Evolutionary conservation across 164 flowering plant genomes (phyloP), one percentile per base, ranked within the genome.

Genomic region (Aristolochia californica): DNA sequence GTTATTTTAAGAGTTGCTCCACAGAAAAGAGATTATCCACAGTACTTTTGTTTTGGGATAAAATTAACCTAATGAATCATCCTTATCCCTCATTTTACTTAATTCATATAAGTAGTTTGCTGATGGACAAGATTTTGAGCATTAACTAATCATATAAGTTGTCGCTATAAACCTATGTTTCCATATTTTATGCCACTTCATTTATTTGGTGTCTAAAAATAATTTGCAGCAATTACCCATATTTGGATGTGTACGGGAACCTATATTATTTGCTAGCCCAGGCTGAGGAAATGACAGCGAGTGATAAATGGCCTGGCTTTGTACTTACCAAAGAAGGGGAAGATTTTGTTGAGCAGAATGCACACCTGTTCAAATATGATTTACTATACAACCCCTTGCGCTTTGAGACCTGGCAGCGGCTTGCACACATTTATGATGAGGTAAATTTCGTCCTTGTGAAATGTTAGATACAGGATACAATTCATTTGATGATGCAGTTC

Each of bases 271-370:
- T 81, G 62, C 78, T 87, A 55, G 84, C 96, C 45, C 91, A 76
- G 70, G 83, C 99, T 53, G 99, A 93, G 70, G 99, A 93, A 74
- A 79, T 76, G 69, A 83, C 75, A 77, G 97, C 96, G 40, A 82
- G 88, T 59, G 99, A 93, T 70, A 93, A 87, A 70, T 85, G 96
- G 94, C 81, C 97, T 66, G 97, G 99, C 23, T 93, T 93, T 83
- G 90, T 93, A 38, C 88, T 93, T 50, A 93, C 94, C 38, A 89
- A 87, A 67, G 99, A 93, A 78, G 99, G 99, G 62, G 97, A 85
- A 67, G 97, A 87, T 38, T 93, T 89, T 79, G 87, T 93, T 52
- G 82, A 89, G 64, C 91, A 93, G 72, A 87, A 83, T 74, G 82
- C 97, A 57, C 89, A 80, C 60, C 91, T 93, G 43, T 80, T 81